These are phyloP conservation scores for Barnettozyma populi DNA, from an alignment of 805 yeast genomes.

Conservation along the genomic window DNA sequence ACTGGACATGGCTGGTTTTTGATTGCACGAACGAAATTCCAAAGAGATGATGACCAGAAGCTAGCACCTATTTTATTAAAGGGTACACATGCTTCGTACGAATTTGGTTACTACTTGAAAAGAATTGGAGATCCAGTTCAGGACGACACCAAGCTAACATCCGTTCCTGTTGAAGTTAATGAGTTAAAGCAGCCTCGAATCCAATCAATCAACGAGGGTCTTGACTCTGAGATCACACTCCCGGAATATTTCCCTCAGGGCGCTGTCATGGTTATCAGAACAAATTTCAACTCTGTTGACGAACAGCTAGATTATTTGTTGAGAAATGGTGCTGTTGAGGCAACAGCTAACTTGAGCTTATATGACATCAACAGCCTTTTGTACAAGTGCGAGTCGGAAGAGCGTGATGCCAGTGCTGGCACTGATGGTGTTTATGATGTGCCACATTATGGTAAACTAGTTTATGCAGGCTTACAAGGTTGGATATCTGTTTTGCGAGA, in stretches of 20 bases:
- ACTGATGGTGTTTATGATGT: constrained; percentile 65
- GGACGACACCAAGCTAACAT: constrained; percentile 41
- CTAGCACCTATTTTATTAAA: constrained; percentile 52
- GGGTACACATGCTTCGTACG: constrained; percentile 54
- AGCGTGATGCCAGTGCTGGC: constrained; percentile 73
- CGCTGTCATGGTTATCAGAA: constrained; percentile 77
- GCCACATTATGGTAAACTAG: constrained; percentile 68
- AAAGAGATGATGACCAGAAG: constrained; percentile 38
- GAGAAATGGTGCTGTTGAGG: constrained; percentile 72
- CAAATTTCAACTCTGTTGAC: constrained; percentile 64
- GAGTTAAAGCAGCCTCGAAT: constrained; percentile 47
- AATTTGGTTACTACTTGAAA: constrained; percentile 52
- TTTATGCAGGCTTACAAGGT: constrained; percentile 90
- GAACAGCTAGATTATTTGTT: constrained; percentile 57
- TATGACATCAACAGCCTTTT: constrained; percentile 70
- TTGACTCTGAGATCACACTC: constrained; percentile 48
- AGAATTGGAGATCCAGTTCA: constrained; percentile 43
- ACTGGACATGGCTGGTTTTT: constrained; percentile 87
- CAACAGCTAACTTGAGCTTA: constrained; percentile 54
- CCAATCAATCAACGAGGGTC: constrained; percentile 30
- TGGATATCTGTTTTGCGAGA: constrained; percentile 69
- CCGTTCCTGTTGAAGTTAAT: constrained; percentile 61
- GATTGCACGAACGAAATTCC: constrained; percentile 80
- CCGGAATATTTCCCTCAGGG: constrained; percentile 80
- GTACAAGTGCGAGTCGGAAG: constrained; percentile 82